Percentiles rank a stretch among this genome's conserved stretches.
Conservation (phyloP, 192 early-diverging fungal species). For the Gigaspora rosea region DNA sequence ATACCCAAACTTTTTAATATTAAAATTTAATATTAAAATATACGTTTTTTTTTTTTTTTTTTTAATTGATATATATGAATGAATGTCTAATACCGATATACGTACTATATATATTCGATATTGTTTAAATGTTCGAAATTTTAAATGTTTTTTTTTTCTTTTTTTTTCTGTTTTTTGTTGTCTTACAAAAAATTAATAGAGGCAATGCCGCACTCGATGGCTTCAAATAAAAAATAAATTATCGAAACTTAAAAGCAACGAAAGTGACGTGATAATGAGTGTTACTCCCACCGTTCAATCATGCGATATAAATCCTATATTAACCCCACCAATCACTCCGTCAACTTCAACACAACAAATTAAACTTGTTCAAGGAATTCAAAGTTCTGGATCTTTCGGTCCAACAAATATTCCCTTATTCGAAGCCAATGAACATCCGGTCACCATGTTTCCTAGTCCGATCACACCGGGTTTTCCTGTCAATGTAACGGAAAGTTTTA, state of each 20-base stretch:
- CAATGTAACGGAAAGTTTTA: too few species aligned
- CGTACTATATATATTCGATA: background rate
- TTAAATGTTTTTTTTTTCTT: background rate
- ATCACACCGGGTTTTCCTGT: too few species aligned
- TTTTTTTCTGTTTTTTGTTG: background rate
- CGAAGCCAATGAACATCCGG: too few species aligned
- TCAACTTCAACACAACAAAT: constrained; percentile 11
- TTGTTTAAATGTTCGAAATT: too few species aligned
- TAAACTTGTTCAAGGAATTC: constrained; percentile 2
- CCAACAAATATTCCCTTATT: too few species aligned
- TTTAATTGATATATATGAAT: too few species aligned
- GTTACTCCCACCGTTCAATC: background rate
- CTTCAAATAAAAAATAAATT: constrained; percentile 53
- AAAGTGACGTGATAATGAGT: background rate
- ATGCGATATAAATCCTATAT: background rate
- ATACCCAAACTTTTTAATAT: too few species aligned
- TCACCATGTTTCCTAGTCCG: too few species aligned
- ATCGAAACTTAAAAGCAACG: constrained; percentile 33
- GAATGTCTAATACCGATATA: too few species aligned
- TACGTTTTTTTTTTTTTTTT: too few species aligned
- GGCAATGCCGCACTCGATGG: constrained; percentile 65
- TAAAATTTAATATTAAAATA: too few species aligned
- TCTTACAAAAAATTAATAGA: constrained; percentile 27
- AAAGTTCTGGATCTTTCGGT: too few species aligned
- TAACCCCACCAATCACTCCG: constrained; percentile 26